Conservation (phyloP, 108 stramenopile genomes). For the Skeletonema menzelii region DNA sequence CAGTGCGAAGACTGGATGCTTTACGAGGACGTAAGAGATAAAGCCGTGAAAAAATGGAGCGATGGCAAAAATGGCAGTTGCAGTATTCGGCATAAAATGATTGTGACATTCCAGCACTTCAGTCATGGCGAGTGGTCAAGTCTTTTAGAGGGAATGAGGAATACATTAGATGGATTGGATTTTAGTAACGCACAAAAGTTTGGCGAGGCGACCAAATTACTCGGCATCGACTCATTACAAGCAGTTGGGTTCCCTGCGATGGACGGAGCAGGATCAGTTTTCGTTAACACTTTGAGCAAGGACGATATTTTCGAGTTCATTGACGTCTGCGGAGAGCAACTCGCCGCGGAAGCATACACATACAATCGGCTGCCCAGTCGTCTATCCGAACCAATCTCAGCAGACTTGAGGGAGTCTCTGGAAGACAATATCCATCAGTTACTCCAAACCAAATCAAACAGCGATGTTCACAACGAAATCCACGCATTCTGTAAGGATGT, state of each 20-base stretch:
- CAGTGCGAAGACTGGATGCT: constrained; percentile 10
- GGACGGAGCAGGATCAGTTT: constrained; percentile 6
- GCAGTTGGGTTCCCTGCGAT: constrained; percentile 23
- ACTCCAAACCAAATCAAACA: neutral
- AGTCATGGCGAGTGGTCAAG: constrained; percentile 13
- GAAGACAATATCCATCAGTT: neutral
- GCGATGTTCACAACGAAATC: neutral
- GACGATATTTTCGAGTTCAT: constrained; percentile 19
- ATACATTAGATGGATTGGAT: constrained; percentile 9
- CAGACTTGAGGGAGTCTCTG: constrained; percentile 5
- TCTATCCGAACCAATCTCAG: constrained; percentile 18
- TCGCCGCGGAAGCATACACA: constrained; percentile 21
- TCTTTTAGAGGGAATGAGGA: constrained; percentile 22
- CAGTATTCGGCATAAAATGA: constrained; percentile 20
- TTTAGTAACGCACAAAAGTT: constrained; percentile 1
- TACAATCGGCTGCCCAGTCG: constrained; percentile 18
- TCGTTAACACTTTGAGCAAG: neutral
- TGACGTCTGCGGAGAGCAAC: constrained; percentile 27
- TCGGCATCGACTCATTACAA: neutral
- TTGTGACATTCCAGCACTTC: constrained; percentile 18
- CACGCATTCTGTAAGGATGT: constrained; percentile 18
- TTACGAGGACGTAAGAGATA: constrained; percentile 15
- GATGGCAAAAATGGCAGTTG: neutral
- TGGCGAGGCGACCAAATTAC: neutral
- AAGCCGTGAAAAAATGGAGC: constrained; percentile 4